Conservation (phyloP, 306 rosid species). For the Citrullus colocynthis region DNA sequence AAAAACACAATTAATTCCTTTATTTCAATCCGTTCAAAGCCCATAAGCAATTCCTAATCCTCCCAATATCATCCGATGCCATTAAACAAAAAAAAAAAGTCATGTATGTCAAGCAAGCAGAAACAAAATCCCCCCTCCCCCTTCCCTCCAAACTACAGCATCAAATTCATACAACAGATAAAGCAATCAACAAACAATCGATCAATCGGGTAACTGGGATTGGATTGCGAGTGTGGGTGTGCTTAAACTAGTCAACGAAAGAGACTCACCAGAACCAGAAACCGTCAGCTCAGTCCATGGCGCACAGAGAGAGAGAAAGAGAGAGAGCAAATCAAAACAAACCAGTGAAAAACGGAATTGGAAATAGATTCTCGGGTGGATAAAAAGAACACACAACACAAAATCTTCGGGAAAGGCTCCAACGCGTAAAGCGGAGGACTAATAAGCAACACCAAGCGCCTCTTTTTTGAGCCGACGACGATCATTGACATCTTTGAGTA, state of each 20-base stretch:
- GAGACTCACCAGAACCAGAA: neutral
- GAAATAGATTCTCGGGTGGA: neutral
- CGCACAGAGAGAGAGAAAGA: neutral
- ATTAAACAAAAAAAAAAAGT: neutral
- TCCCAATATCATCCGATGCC: neutral
- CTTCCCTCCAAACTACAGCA: neutral
- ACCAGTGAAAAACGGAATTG: neutral
- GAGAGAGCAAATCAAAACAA: neutral
- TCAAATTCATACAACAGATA: neutral
- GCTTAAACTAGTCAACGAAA: neutral
- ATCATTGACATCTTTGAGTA: neutral
- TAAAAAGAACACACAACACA: neutral
- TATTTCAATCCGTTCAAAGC: neutral
- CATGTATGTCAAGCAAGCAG: neutral
- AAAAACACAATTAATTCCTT: neutral
- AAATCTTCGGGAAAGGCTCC: neutral
- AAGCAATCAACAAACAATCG: neutral
- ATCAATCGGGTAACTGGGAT: neutral
- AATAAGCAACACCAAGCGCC: neutral
- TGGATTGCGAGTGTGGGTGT: neutral
- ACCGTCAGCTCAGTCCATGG: neutral
- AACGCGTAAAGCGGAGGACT: neutral
- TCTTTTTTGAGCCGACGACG: neutral
- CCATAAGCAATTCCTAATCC: neutral
- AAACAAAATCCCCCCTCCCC: neutral